Evolutionary conservation across 2,329 filamentous ascomycete species (phyloP), one percentile per base, ranked within the genome.

Genomic region (Colletotrichum shisoi): DNA sequence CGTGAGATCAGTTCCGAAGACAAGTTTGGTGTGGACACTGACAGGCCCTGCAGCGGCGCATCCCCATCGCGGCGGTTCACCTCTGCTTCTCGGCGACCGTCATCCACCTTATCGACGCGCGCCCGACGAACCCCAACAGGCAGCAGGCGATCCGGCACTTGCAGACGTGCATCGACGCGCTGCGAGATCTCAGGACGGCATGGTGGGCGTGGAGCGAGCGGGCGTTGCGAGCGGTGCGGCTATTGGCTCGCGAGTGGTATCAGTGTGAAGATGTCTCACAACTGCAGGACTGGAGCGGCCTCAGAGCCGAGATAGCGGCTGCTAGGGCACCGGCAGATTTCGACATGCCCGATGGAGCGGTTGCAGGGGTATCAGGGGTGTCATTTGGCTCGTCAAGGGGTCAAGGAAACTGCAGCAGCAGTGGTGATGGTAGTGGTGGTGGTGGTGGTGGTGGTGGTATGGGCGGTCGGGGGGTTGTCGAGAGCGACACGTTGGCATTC

Each of bases 31-130:
- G 13, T 44, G 13, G 40, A 44, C 15, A 44, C 7, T 17, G 17
- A 15, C 19, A 37, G 24, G 9, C 27, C 39, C 7, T 44, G 3
- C 17, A 72, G 71, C 70, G 71, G 7, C 66, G 57, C 0, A 70
- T 71, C 3, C 71, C 71, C 13, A 71, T 72, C 2, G 70, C 71
- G 13, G 71, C 70, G 1, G 70, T 71, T n/a, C 70, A 71, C 15
- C 48, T 57, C 8, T 68, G 63, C n/a, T 72, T 72, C 37, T 45
- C 70, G 4, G 71, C 71, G 11, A 52, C 57, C 9, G 48, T 71
- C 0, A 70, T 72, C 21, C 69, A 70, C 57, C 69, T 72, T 2
- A 71, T 72, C 24, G 70, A 72, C 11, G 63, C 71, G 24, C 68
- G 68, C 8, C 69, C 70, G 0, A 57, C 63, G 8, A 71, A 66